Base-by-base conservation (phyloP, 768 basidiomycete genomes). In the Exsudoporus frostii region DNA sequence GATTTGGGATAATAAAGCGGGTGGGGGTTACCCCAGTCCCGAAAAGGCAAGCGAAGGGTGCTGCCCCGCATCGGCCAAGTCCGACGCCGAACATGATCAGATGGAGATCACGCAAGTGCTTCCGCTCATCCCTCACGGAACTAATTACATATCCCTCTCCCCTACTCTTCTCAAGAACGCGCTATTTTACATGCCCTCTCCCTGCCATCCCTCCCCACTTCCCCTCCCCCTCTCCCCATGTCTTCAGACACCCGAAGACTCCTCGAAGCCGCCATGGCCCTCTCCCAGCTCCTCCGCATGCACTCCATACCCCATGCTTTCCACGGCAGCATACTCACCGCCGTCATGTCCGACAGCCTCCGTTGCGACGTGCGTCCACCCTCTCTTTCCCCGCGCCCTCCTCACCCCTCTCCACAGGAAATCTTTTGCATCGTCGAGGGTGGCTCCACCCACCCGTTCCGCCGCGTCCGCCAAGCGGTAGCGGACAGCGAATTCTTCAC, bases 361-460 rank as follows among this genome's bases (percentile, higher is more conserved):
- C 80, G 83, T 39, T 71, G 83, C 56, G 85, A 91, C 65, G 90
- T 85, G 63, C 53, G 82, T 77, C 7, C 7, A 15, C 25, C 51
- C 38, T 30, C 53, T 33, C 51, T 41, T 15, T 22, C 49, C 19
- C 5, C 30, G 19, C 13, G 1, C 20, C 36, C 15, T 50, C 25
- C 60, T 65, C 53, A 67, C 36, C 17, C 25, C 38, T 24, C 42
- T n/a, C 36, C 13, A 6, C 69, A 92, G 91, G 90, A 93, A 71
- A 87, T 93, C 48, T 85, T 78, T 57, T 92, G 90, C 68, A 84
- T 93, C 66, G 89, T 91, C 55, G 86, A 92, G 70, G 83, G 84
- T 42, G 82, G 85, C n/a, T 70, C 80, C 33, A 70, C 77, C 1
- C 85, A 92, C 67, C 85, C 89, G 0, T 93, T 92, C 67, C 82